Conservation (phyloP, 1,284 basidiomycete species). For the Marasmius sp. region DNA sequence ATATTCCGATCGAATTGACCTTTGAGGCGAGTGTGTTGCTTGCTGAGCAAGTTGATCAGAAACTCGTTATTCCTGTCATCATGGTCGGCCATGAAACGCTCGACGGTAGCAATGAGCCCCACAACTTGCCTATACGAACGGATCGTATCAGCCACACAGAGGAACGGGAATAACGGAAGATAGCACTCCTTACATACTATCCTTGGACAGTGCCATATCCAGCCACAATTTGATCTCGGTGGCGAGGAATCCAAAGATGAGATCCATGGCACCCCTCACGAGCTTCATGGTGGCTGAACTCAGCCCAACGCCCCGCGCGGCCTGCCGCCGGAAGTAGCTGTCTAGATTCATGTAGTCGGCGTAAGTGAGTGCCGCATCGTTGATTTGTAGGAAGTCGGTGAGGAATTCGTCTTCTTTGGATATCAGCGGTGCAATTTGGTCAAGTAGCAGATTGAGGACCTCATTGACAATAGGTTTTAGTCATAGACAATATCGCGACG, state of each 20-base stretch:
- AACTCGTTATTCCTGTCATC: constrained; percentile 80
- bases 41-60: constrained; percentile 73
- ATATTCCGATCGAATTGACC: constrained; percentile 76
- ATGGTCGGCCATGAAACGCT: constrained; percentile 77
- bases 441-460: constrained; percentile 76
- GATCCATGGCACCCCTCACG: constrained; percentile 85
- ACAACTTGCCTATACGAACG: constrained; percentile 69
- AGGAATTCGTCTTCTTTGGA: constrained; percentile 88
- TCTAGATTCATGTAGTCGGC: constrained; percentile 96
- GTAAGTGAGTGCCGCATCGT: constrained; percentile 86
- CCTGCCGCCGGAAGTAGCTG: constrained; percentile 91
- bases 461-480: constrained; percentile 28
- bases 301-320: constrained; percentile 69
- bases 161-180: not conserved
- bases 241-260: constrained; percentile 93
- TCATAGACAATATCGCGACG: not conserved
- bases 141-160: constrained; percentile 6
- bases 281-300: constrained; percentile 76
- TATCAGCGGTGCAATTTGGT: constrained; percentile 77
- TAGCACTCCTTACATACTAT: constrained; percentile 64
- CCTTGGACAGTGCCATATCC: constrained; percentile 75
- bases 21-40: constrained; percentile 78
- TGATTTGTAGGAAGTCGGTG: constrained; percentile 89
- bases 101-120: constrained; percentile 80
- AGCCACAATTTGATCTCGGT: constrained; percentile 84